Evolutionary conservation across 176 grass and related monocot genomes (phyloP).

Genomic region (Musa beccarii): DNA sequence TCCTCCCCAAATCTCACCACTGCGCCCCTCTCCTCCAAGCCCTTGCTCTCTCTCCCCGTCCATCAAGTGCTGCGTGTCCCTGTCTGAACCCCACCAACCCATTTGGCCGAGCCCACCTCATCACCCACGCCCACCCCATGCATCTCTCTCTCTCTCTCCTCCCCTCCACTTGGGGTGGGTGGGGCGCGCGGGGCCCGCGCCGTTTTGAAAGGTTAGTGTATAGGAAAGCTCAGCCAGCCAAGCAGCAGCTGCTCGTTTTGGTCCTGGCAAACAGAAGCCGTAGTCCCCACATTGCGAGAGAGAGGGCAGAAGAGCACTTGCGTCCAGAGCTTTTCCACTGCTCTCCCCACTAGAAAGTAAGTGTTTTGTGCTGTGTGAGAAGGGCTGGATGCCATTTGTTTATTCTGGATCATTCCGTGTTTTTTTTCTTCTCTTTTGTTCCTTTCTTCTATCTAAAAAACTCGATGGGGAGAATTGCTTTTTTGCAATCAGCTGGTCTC

Average conservation of each 20-base stretch:
- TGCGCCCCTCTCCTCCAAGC: not conserved
- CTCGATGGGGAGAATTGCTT: constrained; percentile 21
- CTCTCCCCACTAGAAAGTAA: constrained; percentile 12
- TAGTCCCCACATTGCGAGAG: constrained; percentile 1
- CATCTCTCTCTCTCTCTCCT: not conserved
- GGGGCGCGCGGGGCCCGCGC: no score
- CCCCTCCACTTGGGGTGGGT: not conserved
- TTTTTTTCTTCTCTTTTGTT: no score
- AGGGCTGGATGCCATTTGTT: constrained; percentile 11
- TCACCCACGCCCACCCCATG: not conserved
- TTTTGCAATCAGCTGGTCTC: constrained; percentile 9
- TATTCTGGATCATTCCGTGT: constrained; percentile 10
- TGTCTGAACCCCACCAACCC: constrained; percentile 12
- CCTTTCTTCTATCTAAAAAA: not conserved
- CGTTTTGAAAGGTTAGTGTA: not conserved
- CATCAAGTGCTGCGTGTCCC: constrained; percentile 8
- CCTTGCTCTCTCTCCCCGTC: not conserved
- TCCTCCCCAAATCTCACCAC: no score
- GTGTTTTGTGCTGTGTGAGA: constrained; percentile 11
- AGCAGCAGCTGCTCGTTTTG: constrained; percentile 1
- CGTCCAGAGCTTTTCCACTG: constrained; percentile 49
- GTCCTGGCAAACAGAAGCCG: not conserved
- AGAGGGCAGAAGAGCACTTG: constrained; percentile 28
- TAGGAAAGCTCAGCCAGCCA: not conserved
- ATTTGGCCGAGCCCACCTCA: not conserved